phyloP scores from a whole-genome alignment of 139 green algal genomes.

The Deuterostichococcus epilithicus region DNA sequence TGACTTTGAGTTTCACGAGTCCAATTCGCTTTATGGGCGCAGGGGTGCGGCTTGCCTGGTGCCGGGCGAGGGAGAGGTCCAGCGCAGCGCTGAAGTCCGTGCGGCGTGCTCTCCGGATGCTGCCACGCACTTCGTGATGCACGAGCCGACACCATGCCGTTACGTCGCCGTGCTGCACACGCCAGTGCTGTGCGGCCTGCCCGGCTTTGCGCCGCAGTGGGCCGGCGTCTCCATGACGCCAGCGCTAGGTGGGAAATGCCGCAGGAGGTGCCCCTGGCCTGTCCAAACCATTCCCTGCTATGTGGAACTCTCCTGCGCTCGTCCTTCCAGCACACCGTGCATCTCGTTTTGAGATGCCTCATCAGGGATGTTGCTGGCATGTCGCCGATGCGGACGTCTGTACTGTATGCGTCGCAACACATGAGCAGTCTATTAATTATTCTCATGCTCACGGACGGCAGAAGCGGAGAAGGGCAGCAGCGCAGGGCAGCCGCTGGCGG shows the following conservation, averaged over 20 bases:
- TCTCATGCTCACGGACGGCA: too few relatives aligned
- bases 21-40: slow-evolving; percentile 7
- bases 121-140: slow-evolving; percentile 35
- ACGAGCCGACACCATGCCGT: slow-evolving; percentile 48
- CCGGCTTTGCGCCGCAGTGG: not conserved
- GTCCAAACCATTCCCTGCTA: not conserved
- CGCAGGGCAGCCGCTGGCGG: too few relatives aligned
- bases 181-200: slow-evolving; percentile 33
- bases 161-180: slow-evolving; percentile 48
- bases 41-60: slow-evolving; percentile 28
- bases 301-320: not conserved
- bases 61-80: slow-evolving; percentile 10
- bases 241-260: not conserved
- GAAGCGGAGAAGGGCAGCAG: not conserved
- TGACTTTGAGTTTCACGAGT: not conserved
- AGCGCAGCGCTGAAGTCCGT: slow-evolving; percentile 20
- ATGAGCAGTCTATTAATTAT: too few relatives aligned
- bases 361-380: too few relatives aligned
- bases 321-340: not conserved
- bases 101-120: slow-evolving; percentile 43
- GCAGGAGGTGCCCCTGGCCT: not conserved
- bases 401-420: too few relatives aligned
- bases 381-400: too few relatives aligned
- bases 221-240: not conserved
- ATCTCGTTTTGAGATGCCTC: not conserved